These are phyloP conservation scores for Pulveroboletus sp. DNA, from an alignment of 1,284 basidiomycete species.

Conservation along the genomic window DNA sequence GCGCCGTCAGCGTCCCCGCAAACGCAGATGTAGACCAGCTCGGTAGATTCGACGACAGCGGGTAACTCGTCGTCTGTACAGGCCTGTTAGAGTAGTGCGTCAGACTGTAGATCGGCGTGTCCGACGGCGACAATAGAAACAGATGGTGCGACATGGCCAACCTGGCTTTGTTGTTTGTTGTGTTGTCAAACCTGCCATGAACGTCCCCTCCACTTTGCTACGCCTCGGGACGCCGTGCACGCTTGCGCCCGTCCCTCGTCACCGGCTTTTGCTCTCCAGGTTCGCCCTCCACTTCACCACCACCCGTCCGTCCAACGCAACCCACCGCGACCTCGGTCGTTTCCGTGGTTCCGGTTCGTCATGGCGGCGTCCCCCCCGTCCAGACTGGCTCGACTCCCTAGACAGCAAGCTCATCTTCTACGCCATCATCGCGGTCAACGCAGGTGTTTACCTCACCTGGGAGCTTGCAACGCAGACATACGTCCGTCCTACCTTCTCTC, in stretches of 20 bases:
- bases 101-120: conserved; percentile 78
- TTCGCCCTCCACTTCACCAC: conserved; percentile 20
- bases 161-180: conserved; percentile 15
- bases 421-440: conserved; percentile 49
- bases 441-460: conserved; percentile 47
- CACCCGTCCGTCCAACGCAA: conserved; percentile 21
- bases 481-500: conserved; percentile 35
- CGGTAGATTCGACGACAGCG: conserved; percentile 76
- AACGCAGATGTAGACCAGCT: conserved; percentile 86
- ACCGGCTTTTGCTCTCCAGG: conserved; percentile 1
- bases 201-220: conserved; percentile 1
- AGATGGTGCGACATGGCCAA: conserved; percentile 77
- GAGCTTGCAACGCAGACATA: conserved; percentile 39
- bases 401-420: conserved; percentile 44
- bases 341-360: conserved; percentile 17
- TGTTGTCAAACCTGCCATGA: conserved; percentile 8
- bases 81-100: conserved; percentile 79
- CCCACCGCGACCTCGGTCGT: conserved; percentile 27
- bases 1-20: conserved; percentile 80
- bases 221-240: not conserved
- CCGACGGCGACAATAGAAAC: conserved; percentile 78
- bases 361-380: conserved; percentile 33
- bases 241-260: not conserved
- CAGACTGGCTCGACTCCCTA: conserved; percentile 41
- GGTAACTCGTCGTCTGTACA: conserved; percentile 55